A percentile compares a stretch with the other conserved stretches of the same genome.
phyloP scores from a whole-genome alignment of 805 yeast genomes.

The Komagataella pastoris region DNA sequence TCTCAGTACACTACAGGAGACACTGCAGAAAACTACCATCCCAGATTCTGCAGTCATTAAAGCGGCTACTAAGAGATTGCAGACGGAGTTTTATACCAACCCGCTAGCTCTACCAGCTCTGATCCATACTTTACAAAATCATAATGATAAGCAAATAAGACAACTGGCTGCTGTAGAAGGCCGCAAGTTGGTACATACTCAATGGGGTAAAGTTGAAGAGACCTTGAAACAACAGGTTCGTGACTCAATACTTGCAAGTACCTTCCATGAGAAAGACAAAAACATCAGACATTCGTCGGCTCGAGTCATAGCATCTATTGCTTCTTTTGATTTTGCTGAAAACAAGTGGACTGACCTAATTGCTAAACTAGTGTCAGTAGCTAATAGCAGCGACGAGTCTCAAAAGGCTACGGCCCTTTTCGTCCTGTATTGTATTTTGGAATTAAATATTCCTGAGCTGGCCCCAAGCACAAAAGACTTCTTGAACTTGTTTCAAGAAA shows the following conservation, averaged over 20 bases:
- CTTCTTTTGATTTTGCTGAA: slow-evolving; percentile 52
- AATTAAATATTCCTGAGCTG: slow-evolving; percentile 49
- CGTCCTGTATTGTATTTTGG: slow-evolving; percentile 66
- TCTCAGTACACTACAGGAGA: slow-evolving; percentile 59
- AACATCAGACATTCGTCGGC: slow-evolving; percentile 81
- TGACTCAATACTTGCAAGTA: slow-evolving; percentile 50
- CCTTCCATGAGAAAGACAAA: slow-evolving; percentile 49
- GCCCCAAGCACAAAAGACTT: slow-evolving; percentile 49
- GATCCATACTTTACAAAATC: slow-evolving; percentile 65
- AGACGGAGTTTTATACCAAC: slow-evolving; percentile 60
- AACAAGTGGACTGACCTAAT: slow-evolving; percentile 69
- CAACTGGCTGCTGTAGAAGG: slow-evolving; percentile 96
- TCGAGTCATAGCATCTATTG: slow-evolving; percentile 80
- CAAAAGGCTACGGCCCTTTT: slow-evolving; percentile 76
- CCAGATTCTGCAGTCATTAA: slow-evolving; percentile 79
- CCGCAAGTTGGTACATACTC: slow-evolving; percentile 61
- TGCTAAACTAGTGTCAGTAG: slow-evolving; percentile 44
- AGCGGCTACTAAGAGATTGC: slow-evolving; percentile 64
- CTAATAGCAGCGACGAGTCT: slow-evolving; percentile 16
- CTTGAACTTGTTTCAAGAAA: slow-evolving; percentile 53
- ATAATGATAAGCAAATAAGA: slow-evolving; percentile 57
- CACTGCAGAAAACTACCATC: slow-evolving; percentile 63
- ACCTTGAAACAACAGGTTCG: slow-evolving; percentile 47
- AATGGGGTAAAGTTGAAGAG: slow-evolving; percentile 50
- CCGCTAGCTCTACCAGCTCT: slow-evolving; percentile 69